Conservation (phyloP, 177 flowering plant genomes). For the Vitis hybrid region DNA sequence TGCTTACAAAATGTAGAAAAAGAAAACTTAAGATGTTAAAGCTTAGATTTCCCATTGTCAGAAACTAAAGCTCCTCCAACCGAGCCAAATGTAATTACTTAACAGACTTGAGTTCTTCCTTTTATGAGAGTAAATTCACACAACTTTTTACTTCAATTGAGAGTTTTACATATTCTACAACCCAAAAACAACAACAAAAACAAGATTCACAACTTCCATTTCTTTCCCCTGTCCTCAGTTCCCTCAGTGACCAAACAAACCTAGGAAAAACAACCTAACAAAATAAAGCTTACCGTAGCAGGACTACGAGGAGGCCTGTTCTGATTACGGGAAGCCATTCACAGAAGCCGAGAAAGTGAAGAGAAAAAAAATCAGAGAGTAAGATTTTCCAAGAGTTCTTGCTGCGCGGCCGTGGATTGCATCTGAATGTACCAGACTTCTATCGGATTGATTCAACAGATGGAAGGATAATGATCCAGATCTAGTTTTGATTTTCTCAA, state of each 20-base stretch:
- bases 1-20: too few species aligned
- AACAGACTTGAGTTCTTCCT: too few species aligned
- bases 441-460: background rate
- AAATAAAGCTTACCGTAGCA: slow-evolving; percentile 14
- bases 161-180: background rate
- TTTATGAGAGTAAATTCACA: too few species aligned
- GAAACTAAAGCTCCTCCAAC: too few species aligned
- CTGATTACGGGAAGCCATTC: slow-evolving; percentile 39
- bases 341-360: background rate
- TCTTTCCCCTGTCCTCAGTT: background rate
- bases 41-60: too few species aligned
- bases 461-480: background rate
- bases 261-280: background rate
- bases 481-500: background rate
- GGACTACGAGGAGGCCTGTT: slow-evolving; percentile 43
- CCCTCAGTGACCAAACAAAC: background rate
- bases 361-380: background rate
- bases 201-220: background rate
- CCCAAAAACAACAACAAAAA: background rate
- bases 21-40: too few species aligned
- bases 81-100: too few species aligned
- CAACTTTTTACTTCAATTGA: too few species aligned
- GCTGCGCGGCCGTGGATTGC: background rate
- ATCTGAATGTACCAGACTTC: background rate
- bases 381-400: background rate